These are phyloP conservation scores for Lodderomyces beijingensis DNA, from an alignment of 1,139 yeast genomes.

Conservation along the genomic window DNA sequence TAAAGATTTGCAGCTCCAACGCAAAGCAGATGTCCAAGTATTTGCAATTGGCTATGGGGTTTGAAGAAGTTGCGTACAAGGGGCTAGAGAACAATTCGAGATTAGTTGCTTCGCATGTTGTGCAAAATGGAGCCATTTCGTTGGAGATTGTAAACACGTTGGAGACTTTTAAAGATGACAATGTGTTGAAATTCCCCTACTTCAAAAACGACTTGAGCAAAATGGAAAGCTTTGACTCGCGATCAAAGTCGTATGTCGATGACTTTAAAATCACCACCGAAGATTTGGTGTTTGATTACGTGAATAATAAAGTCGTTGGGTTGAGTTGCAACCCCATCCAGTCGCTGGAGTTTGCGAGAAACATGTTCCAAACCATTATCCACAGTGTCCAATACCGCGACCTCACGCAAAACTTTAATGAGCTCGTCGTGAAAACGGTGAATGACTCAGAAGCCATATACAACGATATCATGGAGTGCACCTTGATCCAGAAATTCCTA, in stretches of 20 bases:
- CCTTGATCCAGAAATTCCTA: constrained; percentile 37
- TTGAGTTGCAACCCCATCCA: constrained; percentile 8
- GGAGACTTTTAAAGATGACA: constrained; percentile 17
- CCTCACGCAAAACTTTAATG: constrained; percentile 12
- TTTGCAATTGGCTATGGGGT: constrained; percentile 58
- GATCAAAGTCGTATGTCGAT: constrained; percentile 9
- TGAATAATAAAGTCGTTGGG: constrained; percentile 15
- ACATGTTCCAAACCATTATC: constrained; percentile 15
- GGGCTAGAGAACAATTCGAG: constrained; percentile 69
- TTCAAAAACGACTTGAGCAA: constrained; percentile 13
- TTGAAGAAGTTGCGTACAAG: constrained; percentile 54
- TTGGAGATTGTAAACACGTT: constrained; percentile 41
- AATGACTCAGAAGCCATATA: constrained; percentile 18
- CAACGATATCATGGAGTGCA: constrained; percentile 24
- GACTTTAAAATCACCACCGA: constrained; percentile 16
- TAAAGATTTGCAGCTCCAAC: constrained; percentile 44
- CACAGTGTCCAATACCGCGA: constrained; percentile 14
- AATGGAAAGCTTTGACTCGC: constrained; percentile 1
- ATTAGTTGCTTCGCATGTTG: constrained; percentile 54
- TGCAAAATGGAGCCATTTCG: constrained; percentile 52
- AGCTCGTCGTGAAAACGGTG: constrained; percentile 14
- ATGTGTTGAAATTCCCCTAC: constrained; percentile 14
- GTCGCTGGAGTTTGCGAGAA: constrained; percentile 8
- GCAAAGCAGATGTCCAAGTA: constrained; percentile 61
- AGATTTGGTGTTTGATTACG: constrained; percentile 18